phyloP scores from a whole-genome alignment of 2,329 filamentous ascomycete genomes.

The Cladophialophora carrionii region DNA sequence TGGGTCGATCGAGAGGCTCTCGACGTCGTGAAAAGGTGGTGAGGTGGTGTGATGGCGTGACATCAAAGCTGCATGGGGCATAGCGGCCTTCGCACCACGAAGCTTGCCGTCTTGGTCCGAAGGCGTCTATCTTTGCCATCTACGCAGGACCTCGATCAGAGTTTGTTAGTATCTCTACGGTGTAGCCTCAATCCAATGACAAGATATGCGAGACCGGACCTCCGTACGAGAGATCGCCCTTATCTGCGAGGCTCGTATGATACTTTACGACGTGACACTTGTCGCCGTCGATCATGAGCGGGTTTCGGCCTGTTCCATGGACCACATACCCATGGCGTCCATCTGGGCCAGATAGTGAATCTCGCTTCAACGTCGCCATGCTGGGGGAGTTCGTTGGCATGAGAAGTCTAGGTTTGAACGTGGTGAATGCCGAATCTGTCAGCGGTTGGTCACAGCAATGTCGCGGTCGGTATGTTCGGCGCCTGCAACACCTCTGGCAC shows the following conservation, averaged over 20 bases:
- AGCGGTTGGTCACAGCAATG: neutral
- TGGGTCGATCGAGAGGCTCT: neutral
- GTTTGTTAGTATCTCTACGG: neutral
- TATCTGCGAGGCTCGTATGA: neutral
- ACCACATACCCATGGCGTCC: neutral
- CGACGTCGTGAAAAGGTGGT: conserved; percentile 1
- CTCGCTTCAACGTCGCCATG: neutral
- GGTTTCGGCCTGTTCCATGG: neutral
- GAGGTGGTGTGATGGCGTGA: neutral
- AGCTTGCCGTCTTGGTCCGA: conserved; percentile 1
- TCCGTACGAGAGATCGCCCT: neutral
- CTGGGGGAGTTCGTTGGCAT: neutral
- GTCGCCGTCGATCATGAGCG: neutral
- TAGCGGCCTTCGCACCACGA: neutral
- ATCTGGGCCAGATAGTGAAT: neutral
- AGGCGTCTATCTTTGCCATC: neutral
- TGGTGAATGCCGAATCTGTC: neutral
- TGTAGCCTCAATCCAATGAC: neutral
- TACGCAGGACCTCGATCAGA: neutral
- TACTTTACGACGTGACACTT: neutral
- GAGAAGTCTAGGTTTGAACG: neutral
- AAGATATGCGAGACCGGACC: neutral
- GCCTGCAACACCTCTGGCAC: neutral
- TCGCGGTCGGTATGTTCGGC: neutral
- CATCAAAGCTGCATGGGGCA: neutral